Evolutionary conservation across 257 asterid genomes (phyloP).

Genomic region (Jacaranda copaia): DNA sequence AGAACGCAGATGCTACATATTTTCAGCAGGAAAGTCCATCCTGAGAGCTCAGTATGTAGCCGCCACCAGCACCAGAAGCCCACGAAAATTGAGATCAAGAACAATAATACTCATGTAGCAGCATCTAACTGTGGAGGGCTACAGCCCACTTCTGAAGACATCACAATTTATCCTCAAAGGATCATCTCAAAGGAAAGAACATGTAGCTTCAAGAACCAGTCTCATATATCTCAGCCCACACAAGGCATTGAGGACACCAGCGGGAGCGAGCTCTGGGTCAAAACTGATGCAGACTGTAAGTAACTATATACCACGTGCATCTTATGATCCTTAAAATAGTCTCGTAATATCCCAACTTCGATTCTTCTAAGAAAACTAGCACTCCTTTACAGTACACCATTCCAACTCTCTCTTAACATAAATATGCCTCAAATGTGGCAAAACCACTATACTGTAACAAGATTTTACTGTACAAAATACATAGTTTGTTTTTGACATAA

Average conservation of each 20-base stretch:
- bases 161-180: slow-evolving; percentile 65
- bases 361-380: too few relatives aligned
- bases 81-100: slow-evolving; percentile 53
- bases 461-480: neutral
- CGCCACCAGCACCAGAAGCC: slow-evolving; percentile 44
- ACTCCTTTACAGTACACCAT: too few relatives aligned
- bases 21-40: slow-evolving; percentile 93
- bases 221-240: slow-evolving; percentile 47
- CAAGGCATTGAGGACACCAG: slow-evolving; percentile 40
- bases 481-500: neutral
- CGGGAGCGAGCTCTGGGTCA: slow-evolving; percentile 85
- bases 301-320: slow-evolving; percentile 21
- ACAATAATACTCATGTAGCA: slow-evolving; percentile 33
- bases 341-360: too few relatives aligned
- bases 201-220: slow-evolving; percentile 54
- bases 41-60: slow-evolving; percentile 58
- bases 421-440: slow-evolving; percentile 3
- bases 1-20: slow-evolving; percentile 78
- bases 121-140: slow-evolving; percentile 44
- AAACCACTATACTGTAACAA: neutral
- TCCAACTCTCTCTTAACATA: slow-evolving; percentile 18
- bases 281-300: slow-evolving; percentile 94
- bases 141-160: slow-evolving; percentile 62
- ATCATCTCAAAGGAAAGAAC: slow-evolving; percentile 52
- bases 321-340: neutral